Evolutionary conservation across 305 asterid species (phyloP).

Genomic region (Fraxinus sp.): DNA sequence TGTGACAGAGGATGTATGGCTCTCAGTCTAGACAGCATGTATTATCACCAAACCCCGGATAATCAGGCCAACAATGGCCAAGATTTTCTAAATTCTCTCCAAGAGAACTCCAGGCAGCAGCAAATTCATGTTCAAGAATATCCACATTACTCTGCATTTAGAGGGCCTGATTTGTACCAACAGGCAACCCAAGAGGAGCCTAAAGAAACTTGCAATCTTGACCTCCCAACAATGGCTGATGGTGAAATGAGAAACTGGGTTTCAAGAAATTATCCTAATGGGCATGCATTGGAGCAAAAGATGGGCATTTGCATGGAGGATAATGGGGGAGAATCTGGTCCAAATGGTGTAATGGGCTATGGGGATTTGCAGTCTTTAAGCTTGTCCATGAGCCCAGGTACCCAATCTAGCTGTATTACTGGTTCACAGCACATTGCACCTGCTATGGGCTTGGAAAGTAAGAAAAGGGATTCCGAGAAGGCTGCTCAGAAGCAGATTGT

Average conservation of each 20-base stretch:
- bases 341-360: slow-evolving; percentile 42
- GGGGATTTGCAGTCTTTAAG: slow-evolving; percentile 60
- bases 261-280: slow-evolving; percentile 34
- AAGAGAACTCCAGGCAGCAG: slow-evolving; percentile 38
- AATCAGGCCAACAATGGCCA: slow-evolving; percentile 42
- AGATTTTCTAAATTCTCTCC: slow-evolving; percentile 43
- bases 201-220: slow-evolving; percentile 34
- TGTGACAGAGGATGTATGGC: slow-evolving; percentile 57
- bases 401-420: slow-evolving; percentile 67
- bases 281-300: slow-evolving; percentile 33
- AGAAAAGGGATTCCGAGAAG: slow-evolving; percentile 67
- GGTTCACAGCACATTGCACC: slow-evolving; percentile 44
- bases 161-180: slow-evolving; percentile 47
- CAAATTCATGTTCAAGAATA: slow-evolving; percentile 48
- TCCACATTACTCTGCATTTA: slow-evolving; percentile 42
- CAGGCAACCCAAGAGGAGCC: slow-evolving; percentile 23
- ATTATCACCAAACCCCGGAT: slow-evolving; percentile 48
- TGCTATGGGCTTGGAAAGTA: slow-evolving; percentile 45
- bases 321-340: slow-evolving; percentile 29
- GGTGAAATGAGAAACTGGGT: slow-evolving; percentile 49
- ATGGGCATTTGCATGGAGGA: slow-evolving; percentile 30
- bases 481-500: slow-evolving; percentile 64
- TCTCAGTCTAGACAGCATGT: slow-evolving; percentile 75
- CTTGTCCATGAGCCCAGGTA: slow-evolving; percentile 74
- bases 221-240: slow-evolving; percentile 42